A percentile compares a stretch with the other conserved stretches of the same genome.
Evolutionary conservation across 2,329 filamentous ascomycete genomes (phyloP).

Genomic region (Fusarium hostae): DNA sequence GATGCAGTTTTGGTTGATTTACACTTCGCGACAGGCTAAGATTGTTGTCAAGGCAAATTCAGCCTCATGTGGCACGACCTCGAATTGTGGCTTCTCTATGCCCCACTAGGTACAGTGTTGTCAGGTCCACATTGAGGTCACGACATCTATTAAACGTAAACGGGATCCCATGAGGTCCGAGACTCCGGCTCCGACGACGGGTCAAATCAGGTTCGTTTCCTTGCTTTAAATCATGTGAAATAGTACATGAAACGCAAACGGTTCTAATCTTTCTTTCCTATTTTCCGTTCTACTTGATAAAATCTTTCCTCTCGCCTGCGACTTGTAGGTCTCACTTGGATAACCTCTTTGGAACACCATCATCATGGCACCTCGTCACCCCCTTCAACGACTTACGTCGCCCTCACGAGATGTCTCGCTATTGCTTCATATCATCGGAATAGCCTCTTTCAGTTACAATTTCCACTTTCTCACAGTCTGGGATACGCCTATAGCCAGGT

Average conservation of each 20-base stretch:
- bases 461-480: conserved; percentile 63
- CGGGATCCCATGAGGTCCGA: conserved; percentile 31
- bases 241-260: neutral
- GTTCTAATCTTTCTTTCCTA: neutral
- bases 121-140: conserved; percentile 40
- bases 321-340: neutral
- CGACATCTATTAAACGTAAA: conserved; percentile 10
- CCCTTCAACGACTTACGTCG: conserved; percentile 72
- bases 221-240: conserved; percentile 16
- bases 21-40: conserved; percentile 19
- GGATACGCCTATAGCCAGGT: conserved; percentile 63
- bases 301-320: neutral
- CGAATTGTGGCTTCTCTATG: conserved; percentile 29
- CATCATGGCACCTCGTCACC: conserved; percentile 61
- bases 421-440: conserved; percentile 66
- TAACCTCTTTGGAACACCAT: neutral
- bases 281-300: neutral
- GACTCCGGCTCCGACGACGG: conserved; percentile 23
- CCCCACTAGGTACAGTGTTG: neutral
- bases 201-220: conserved; percentile 9
- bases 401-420: conserved; percentile 73
- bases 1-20: conserved; percentile 13
- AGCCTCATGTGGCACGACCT: conserved; percentile 43
- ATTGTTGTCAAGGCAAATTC: conserved; percentile 30
- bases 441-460: conserved; percentile 63